Evolutionary conservation across 306 rosid genomes (phyloP), one percentile per base, ranked within the genome.

Genomic region (Cotoneaster glaucophyllus): DNA sequence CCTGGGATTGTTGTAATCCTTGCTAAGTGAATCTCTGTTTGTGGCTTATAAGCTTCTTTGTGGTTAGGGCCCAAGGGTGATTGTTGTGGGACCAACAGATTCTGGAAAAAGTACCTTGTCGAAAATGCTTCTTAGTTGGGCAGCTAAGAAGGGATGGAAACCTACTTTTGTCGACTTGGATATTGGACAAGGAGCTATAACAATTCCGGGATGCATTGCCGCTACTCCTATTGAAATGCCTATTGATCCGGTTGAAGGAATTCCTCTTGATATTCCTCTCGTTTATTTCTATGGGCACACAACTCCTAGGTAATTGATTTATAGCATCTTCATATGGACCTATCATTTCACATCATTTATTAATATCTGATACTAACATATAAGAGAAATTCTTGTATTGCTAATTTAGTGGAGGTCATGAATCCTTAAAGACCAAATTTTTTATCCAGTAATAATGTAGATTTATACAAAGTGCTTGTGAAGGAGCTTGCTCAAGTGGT

Each of bases 61-160:
- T 83, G 76, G 72, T 68, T 84, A 95, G 99, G 97, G 97, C n/a
- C 99, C 99, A 39, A 85, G 97, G 89, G 97, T 95, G 79, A 88
- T 95, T 77, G 97, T 95, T 43, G 97, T 95, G 67, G 99, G 99
- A 72, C 97, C 97, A 67, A 81, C 97, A 0, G 99, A 95, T 86
- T 89, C 91, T 17, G 99, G 97, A 53, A 95, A 92, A 79, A 92
- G 97, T 76, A 86, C 99, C 28, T 79, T 90, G 87, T 86, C 92
- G 4, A 89, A 90, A 90, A 95, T 92, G 98, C 96, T 95, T 83
- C 92, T 95, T 77, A 95, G 99, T 79, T 95, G 97, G 99, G 97
- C 99, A 32, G 98, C 97, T 74, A 95, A 90, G 62, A 96, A 89
- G 79, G 97, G 97, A 32, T 92, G 97, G 96, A 95, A 92, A 62